These are phyloP conservation scores for Cercophora scortea DNA, from an alignment of 495 filamentous ascomycete species.

Conservation along the genomic window DNA sequence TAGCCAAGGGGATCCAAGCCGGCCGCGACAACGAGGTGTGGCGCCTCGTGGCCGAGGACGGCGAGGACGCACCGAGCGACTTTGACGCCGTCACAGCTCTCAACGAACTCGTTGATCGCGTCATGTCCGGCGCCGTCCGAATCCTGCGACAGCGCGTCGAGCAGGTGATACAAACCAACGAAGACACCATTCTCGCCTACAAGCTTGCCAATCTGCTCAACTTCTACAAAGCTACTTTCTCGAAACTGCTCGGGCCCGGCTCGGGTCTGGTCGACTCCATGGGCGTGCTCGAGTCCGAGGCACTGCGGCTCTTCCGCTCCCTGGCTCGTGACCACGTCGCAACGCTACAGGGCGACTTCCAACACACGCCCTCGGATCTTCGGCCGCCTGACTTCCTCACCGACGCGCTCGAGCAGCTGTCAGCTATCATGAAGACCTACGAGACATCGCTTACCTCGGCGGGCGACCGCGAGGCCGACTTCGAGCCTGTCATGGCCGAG, in stretches of 20 bases:
- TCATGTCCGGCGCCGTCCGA: constrained; percentile 69
- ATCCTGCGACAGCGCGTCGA: constrained; percentile 77
- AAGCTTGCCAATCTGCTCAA: constrained; percentile 78
- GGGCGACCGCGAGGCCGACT: constrained; percentile 52
- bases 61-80: constrained; percentile 35
- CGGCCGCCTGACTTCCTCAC: constrained; percentile 76
- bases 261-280: constrained; percentile 66
- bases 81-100: constrained; percentile 83
- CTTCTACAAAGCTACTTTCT: constrained; percentile 84
- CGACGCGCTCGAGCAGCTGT: constrained; percentile 69
- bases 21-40: constrained; percentile 84
- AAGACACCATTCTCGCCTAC: constrained; percentile 82
- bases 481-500: constrained; percentile 69
- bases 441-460: constrained; percentile 64
- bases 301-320: constrained; percentile 72
- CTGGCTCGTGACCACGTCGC: constrained; percentile 71
- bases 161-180: constrained; percentile 85
- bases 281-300: constrained; percentile 59
- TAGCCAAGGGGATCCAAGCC: constrained; percentile 76
- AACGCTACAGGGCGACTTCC: constrained; percentile 61
- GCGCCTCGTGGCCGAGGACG: constrained; percentile 53
- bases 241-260: constrained; percentile 62
- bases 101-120: constrained; percentile 80
- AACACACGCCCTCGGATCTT: constrained; percentile 59
- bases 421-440: constrained; percentile 69